Conservation (phyloP, 2,329 filamentous ascomycete genomes). For the Coleophoma cylindrospora region DNA sequence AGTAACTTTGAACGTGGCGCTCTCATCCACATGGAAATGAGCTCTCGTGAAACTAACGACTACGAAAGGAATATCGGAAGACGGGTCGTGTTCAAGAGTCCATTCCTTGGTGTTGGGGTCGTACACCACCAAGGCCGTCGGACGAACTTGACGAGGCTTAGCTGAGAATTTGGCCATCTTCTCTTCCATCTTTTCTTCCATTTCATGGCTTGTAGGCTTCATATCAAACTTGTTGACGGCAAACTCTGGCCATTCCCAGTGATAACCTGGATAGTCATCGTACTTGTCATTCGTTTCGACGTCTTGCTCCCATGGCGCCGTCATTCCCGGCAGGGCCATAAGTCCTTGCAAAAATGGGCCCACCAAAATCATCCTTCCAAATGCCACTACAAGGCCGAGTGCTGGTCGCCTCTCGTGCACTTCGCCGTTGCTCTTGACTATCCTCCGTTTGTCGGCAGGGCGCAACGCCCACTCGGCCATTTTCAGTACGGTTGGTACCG, state of each 20-base stretch:
- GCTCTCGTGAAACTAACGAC: not conserved
- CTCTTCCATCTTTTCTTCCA: not conserved
- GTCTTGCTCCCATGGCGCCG: constrained; percentile 11
- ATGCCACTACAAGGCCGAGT: constrained; percentile 5
- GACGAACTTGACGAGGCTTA: not conserved
- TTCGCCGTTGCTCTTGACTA: constrained; percentile 1
- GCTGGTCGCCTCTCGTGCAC: constrained; percentile 1
- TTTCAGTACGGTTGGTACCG: constrained; percentile 14
- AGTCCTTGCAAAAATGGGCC: constrained; percentile 17
- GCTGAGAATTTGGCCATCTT: not conserved
- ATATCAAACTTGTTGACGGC: constrained; percentile 19
- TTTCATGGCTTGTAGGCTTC: constrained; percentile 4
- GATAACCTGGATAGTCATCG: constrained; percentile 16
- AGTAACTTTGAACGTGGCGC: not conserved
- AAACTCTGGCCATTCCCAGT: constrained; percentile 22
- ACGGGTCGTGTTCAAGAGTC: not conserved
- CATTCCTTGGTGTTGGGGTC: not conserved
- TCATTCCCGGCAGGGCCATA: constrained; percentile 8
- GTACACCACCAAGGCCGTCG: not conserved
- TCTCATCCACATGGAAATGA: not conserved
- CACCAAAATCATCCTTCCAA: constrained; percentile 11
- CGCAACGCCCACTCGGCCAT: constrained; percentile 15
- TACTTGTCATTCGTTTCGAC: constrained; percentile 13
- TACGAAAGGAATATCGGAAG: not conserved
- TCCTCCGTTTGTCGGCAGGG: constrained; percentile 6